A percentile compares a stretch with the other conserved stretches of the same genome.
These are phyloP conservation scores for Tricholoma sp. DNA, from an alignment of 768 basidiomycete genomes.

Conservation along the genomic window DNA sequence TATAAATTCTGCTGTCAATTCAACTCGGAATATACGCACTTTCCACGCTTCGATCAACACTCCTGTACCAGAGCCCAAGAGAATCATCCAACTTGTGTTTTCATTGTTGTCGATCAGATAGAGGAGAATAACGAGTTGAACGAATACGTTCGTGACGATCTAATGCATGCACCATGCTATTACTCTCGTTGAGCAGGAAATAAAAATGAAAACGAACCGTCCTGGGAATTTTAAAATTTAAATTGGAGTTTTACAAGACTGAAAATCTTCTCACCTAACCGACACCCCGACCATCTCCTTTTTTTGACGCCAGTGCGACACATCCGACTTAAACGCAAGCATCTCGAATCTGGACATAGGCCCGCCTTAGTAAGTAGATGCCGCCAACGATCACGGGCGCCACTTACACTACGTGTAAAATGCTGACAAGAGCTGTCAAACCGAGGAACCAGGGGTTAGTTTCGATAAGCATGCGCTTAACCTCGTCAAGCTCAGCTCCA, in stretches of 20 bases:
- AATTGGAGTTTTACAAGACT: background rate
- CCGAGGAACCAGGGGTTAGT: constrained; percentile 87
- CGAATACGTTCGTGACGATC: constrained; percentile 90
- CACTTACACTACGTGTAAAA: constrained; percentile 83
- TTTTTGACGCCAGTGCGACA: constrained; percentile 92
- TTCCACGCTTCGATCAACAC: constrained; percentile 93
- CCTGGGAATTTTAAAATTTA: constrained; percentile 24
- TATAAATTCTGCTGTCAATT: background rate
- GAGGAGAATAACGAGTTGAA: constrained; percentile 84
- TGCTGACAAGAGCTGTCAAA: constrained; percentile 77
- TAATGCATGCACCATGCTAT: constrained; percentile 11
- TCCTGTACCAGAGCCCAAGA: constrained; percentile 80
- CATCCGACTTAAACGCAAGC: constrained; percentile 93
- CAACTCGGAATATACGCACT: constrained; percentile 34
- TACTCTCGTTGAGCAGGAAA: background rate
- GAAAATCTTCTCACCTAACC: constrained; percentile 54
- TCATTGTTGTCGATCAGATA: constrained; percentile 95
- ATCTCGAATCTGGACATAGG: constrained; percentile 71
- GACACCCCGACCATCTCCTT: constrained; percentile 95
- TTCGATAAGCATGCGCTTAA: constrained; percentile 91
- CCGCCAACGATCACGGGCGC: constrained; percentile 1
- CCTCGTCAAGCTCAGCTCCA: constrained; percentile 81
- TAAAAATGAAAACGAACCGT: constrained; percentile 40
- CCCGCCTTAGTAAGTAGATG: constrained; percentile 3
- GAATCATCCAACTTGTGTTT: constrained; percentile 97